These are phyloP conservation scores for Amphichorda felina DNA, from an alignment of 2,329 filamentous ascomycete genomes.

Conservation along the genomic window DNA sequence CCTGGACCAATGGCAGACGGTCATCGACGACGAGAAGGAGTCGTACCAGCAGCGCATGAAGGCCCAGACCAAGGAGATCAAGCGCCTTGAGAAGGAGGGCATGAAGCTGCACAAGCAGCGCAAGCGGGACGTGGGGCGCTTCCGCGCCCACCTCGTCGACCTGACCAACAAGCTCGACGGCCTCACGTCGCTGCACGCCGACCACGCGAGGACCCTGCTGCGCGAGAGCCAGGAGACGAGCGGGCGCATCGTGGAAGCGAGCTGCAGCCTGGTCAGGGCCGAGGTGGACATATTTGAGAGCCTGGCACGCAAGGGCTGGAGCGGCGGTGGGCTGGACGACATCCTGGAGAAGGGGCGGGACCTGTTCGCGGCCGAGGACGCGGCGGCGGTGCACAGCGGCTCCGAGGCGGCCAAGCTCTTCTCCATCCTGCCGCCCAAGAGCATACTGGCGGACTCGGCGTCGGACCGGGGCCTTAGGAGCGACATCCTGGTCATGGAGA, in stretches of 20 bases:
- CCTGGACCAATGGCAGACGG: constrained; percentile 51
- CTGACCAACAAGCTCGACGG: constrained; percentile 52
- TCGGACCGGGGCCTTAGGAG: constrained; percentile 32
- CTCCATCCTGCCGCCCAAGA: constrained; percentile 51
- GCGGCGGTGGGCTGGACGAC: constrained; percentile 53
- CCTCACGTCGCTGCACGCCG: constrained; percentile 46
- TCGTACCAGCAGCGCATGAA: constrained; percentile 44
- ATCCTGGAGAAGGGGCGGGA: constrained; percentile 52
- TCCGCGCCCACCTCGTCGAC: constrained; percentile 51
- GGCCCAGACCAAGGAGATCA: constrained; percentile 46
- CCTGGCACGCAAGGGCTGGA: constrained; percentile 56
- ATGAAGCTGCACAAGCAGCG: constrained; percentile 48
- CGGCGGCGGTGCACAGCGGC: constrained; percentile 9
- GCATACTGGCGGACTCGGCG: constrained; percentile 43
- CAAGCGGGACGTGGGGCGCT: constrained; percentile 47
- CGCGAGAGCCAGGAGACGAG: constrained; percentile 55
- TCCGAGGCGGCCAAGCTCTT: constrained; percentile 37
- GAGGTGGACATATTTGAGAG: constrained; percentile 61
- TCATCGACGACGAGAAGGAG: constrained; percentile 54
- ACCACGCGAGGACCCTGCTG: constrained; percentile 46
- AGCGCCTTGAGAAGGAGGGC: constrained; percentile 52
- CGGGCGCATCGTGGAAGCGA: constrained; percentile 48
- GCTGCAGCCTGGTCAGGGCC: constrained; percentile 52
- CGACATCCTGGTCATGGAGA: constrained; percentile 42
- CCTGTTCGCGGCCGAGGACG: constrained; percentile 38